Evolutionary conservation across 306 rosid genomes (phyloP).

Genomic region (Cicer pinnatifidum): DNA sequence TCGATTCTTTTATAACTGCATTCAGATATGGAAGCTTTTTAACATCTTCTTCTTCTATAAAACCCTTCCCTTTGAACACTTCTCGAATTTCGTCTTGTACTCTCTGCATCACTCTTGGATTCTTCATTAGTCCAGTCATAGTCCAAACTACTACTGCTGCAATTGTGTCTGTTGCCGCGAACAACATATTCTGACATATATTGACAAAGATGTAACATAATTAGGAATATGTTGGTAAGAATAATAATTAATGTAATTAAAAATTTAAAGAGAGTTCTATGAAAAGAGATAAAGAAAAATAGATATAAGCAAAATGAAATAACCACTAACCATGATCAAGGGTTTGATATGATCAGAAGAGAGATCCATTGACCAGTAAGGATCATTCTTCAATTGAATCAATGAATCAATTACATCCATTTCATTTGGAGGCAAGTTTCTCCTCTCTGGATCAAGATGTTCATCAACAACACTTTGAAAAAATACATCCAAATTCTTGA

Average conservation of each 20-base stretch:
- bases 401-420: constrained; percentile 32
- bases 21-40: constrained; percentile 25
- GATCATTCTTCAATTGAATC: constrained; percentile 28
- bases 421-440: not conserved
- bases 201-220: not conserved
- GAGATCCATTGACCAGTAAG: constrained; percentile 29
- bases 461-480: not conserved
- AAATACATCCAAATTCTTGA: not conserved
- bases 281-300: not conserved
- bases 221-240: too few relatives aligned
- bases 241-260: too few relatives aligned
- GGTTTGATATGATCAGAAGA: constrained; percentile 31
- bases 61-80: not conserved
- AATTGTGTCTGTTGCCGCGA: constrained; percentile 22
- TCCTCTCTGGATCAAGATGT: constrained; percentile 37
- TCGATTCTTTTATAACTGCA: constrained; percentile 24
- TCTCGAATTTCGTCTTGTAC: constrained; percentile 8
- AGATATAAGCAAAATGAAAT: not conserved
- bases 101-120: constrained; percentile 23
- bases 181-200: constrained; percentile 8
- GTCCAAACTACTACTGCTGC: not conserved
- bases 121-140: constrained; percentile 13
- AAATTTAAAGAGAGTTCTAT: too few relatives aligned
- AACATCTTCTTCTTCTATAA: constrained; percentile 30
- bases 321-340: constrained; percentile 34